Conservation (phyloP, 176 grass and related monocot genomes). For the Zoysia pacifica region DNA sequence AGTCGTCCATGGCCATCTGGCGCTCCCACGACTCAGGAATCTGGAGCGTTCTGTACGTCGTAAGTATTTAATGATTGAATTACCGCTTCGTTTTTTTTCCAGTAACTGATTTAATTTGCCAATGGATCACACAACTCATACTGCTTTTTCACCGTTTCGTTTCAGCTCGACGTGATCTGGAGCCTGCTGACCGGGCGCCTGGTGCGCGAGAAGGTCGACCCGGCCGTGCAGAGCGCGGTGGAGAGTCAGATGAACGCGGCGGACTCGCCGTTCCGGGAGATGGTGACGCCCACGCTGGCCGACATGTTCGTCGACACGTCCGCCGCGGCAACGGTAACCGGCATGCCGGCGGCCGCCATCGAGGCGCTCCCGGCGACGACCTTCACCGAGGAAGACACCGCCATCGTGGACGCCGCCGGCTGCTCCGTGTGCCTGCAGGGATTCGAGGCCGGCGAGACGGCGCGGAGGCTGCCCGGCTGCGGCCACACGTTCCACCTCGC, state of each 20-base stretch:
- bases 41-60: constrained; percentile 76
- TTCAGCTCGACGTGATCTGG: constrained; percentile 71
- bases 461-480: constrained; percentile 62
- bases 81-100: background rate
- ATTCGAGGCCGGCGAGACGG: constrained; percentile 56
- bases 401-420: background rate
- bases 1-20: constrained; percentile 67
- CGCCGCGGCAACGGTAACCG: constrained; percentile 13
- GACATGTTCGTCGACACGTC: constrained; percentile 58
- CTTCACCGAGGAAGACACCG: constrained; percentile 24
- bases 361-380: constrained; percentile 52
- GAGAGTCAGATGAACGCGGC: constrained; percentile 86
- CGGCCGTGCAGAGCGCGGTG: constrained; percentile 85
- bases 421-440: constrained; percentile 93
- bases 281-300: constrained; percentile 1
- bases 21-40: constrained; percentile 56
- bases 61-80: background rate
- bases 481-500: constrained; percentile 68
- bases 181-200: constrained; percentile 80
- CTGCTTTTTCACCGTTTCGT: background rate
- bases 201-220: constrained; percentile 84
- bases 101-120: background rate
- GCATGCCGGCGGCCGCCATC: constrained; percentile 53
- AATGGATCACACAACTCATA: background rate
- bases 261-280: constrained; percentile 50